Conservation (phyloP, 139 green algal species). For the Volvox africanus region DNA sequence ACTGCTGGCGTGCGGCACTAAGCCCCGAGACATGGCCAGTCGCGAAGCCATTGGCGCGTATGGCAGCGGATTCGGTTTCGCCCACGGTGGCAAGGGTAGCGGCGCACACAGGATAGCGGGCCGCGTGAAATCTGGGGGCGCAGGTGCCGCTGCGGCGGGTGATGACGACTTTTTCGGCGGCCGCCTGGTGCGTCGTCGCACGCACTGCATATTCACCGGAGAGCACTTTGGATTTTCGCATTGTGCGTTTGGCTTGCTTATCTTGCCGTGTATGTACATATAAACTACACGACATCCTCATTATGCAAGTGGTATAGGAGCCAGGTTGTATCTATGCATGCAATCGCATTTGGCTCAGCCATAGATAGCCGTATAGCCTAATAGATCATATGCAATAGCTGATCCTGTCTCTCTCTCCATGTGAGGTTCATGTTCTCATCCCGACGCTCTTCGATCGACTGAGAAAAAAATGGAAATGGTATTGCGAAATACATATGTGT, state of each 20-base stretch:
- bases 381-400: too few species aligned
- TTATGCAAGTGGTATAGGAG: too few species aligned
- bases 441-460: neutral
- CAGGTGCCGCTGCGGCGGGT: neutral
- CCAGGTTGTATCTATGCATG: too few species aligned
- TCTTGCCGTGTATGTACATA: too few species aligned
- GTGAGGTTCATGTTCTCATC: too few species aligned
- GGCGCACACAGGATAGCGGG: neutral
- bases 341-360: too few species aligned
- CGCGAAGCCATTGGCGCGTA: neutral
- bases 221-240: neutral
- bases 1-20: conserved; percentile 36
- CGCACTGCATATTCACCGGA: neutral
- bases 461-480: too few species aligned
- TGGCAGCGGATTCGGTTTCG: neutral
- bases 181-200: neutral
- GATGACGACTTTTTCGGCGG: conserved; percentile 37
- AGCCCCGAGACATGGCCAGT: conserved; percentile 18
- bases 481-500: neutral
- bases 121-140: neutral
- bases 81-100: neutral
- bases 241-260: too few species aligned
- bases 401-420: too few species aligned
- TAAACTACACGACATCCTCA: too few species aligned
- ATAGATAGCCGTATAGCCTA: too few species aligned